phyloP scores from a whole-genome alignment of 2,329 filamentous ascomycete genomes.

The Diplodia intermedia region DNA sequence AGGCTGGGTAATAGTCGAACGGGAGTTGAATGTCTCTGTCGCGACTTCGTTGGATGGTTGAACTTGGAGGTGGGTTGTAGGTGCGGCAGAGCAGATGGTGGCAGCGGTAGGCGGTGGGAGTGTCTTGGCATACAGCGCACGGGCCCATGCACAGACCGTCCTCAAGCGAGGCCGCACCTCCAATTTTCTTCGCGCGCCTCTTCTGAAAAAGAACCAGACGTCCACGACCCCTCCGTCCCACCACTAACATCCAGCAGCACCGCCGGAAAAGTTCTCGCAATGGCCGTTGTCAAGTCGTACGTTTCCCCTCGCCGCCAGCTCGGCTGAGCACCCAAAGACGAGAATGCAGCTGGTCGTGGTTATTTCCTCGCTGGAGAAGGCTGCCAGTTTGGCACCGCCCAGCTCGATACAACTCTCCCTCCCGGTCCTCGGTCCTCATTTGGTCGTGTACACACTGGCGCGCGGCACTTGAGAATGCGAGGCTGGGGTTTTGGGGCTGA shows the following conservation, averaged over 20 bases:
- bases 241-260: slow-evolving; percentile 51
- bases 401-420: slow-evolving; percentile 71
- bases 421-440: slow-evolving; percentile 65
- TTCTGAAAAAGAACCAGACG: slow-evolving; percentile 22
- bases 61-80: neutral
- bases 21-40: no score
- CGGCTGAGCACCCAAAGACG: slow-evolving; percentile 27
- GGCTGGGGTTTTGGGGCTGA: slow-evolving; percentile 80
- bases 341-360: slow-evolving; percentile 66
- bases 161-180: slow-evolving; percentile 31
- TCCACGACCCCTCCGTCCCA: slow-evolving; percentile 41
- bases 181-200: slow-evolving; percentile 20
- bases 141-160: neutral
- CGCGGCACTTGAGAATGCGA: slow-evolving; percentile 60
- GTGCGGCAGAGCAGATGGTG: neutral
- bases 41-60: neutral
- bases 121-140: slow-evolving; percentile 8
- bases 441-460: slow-evolving; percentile 7
- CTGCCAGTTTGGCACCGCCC: slow-evolving; percentile 58
- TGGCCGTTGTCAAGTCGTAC: slow-evolving; percentile 63
- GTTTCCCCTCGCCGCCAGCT: slow-evolving; percentile 52
- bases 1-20: neutral
- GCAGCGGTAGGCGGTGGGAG: neutral
- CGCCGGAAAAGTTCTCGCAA: slow-evolving; percentile 54
- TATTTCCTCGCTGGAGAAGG: slow-evolving; percentile 77